Base-by-base conservation (phyloP, 2,329 filamentous ascomycete genomes). In the Stagonosporopsis vannaccii region DNA sequence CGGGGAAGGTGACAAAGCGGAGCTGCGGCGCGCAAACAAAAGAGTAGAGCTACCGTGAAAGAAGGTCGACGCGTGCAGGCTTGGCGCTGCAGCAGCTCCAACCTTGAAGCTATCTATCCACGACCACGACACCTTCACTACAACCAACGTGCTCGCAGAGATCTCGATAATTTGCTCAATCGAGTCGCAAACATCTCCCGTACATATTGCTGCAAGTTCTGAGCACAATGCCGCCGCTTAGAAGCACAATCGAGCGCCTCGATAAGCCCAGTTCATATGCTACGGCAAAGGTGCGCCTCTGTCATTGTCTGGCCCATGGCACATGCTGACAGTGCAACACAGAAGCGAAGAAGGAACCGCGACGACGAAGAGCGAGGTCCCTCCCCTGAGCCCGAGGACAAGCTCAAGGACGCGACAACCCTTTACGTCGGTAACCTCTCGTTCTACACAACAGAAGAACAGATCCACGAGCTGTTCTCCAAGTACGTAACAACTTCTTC, bases 361-460 rank as follows among this genome's bases (percentile, higher is more conserved):
- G 84, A 90, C 64, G 84, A 83, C 6, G 74, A 83, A 47, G 82
- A 84, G 32, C 81, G 83, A 41, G 79, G 69, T 46, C 79, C 79
- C n/a, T 77, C 77, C n/a, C 79, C 80, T 9, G 86, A 89, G 36
- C 79, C 85, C 40, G 88, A 91, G 58, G 92, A 97, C 64, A 91
- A 92, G 60, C 82, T 99, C 57, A 90, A 86, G 63, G 84, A 95
- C 75, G 92, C 95, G 36, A 93, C 94, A 8, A 99, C 95, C 0
- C 90, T 99, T 74, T 99, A 99, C 73, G 94, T 99, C 42, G 95
- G 95, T 70, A 99, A 99, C 77, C 83, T 99, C 85, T 96, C 93
- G 36, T 97, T 97, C 81, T 97, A 97, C 83, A 99, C 95, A 22
- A 99, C 95, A 53, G 95, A 99, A 77, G 95, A 99, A 80, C 95